These are phyloP conservation scores for Thalassiosira mediterranea DNA, from an alignment of 352 stramenopile genomes.

Conservation along the genomic window DNA sequence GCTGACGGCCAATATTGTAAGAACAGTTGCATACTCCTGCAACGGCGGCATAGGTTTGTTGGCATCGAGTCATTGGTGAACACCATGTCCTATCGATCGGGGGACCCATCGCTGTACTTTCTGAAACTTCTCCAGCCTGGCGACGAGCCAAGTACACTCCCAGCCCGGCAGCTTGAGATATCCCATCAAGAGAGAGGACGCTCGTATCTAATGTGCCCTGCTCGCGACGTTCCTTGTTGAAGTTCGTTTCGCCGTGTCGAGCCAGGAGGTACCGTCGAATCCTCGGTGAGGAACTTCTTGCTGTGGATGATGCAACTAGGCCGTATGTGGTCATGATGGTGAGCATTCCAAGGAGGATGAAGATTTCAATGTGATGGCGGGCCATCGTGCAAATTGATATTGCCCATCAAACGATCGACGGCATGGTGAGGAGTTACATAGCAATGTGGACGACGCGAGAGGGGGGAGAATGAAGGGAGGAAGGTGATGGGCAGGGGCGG, in stretches of 20 bases:
- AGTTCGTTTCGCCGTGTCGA: constrained; percentile 32
- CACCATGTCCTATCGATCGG: constrained; percentile 38
- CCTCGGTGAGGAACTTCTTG: too few relatives aligned
- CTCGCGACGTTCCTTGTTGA: constrained; percentile 29
- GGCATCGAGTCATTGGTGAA: constrained; percentile 39
- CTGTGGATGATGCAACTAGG: too few relatives aligned
- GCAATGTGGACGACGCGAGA: too few relatives aligned
- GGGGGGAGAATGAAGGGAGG: too few relatives aligned
- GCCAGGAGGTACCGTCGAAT: constrained; percentile 21
- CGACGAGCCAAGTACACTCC: constrained; percentile 30
- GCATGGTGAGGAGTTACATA: too few relatives aligned
- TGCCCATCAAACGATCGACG: too few relatives aligned
- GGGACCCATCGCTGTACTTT: background rate
- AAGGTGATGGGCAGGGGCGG: too few relatives aligned
- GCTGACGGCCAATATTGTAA: background rate
- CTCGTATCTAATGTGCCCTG: constrained; percentile 40
- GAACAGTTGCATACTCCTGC: constrained; percentile 3
- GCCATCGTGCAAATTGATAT: too few relatives aligned
- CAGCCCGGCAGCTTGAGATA: constrained; percentile 28
- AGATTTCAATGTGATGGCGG: too few relatives aligned
- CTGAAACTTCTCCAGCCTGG: background rate
- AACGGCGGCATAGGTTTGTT: constrained; percentile 40
- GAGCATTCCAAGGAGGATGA: too few relatives aligned
- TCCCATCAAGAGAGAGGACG: constrained; percentile 25
- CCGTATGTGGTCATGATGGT: too few relatives aligned